Percentiles rank a stretch among this genome's conserved stretches.
These are phyloP conservation scores for Mucor irregularis DNA, from an alignment of 371 early-diverging fungal genomes.

Conservation along the genomic window DNA sequence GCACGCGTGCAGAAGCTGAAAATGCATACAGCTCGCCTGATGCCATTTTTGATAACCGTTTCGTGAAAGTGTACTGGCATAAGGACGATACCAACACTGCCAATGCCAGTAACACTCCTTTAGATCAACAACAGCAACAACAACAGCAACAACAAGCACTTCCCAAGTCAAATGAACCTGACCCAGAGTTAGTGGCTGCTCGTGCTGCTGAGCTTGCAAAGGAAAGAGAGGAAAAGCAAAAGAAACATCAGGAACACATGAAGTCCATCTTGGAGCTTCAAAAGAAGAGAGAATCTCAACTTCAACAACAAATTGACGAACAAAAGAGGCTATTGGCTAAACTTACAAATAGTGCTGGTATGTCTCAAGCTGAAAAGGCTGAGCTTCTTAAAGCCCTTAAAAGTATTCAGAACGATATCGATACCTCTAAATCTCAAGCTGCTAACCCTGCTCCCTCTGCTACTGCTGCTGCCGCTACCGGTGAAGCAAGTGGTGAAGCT, in stretches of 20 bases:
- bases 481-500: not conserved
- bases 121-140: constrained; percentile 10
- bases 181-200: constrained; percentile 47
- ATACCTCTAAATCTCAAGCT: constrained; percentile 22
- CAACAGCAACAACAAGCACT: constrained; percentile 6
- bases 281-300: constrained; percentile 57
- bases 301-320: constrained; percentile 62
- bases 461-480: not conserved
- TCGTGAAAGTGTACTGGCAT: constrained; percentile 83
- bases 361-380: constrained; percentile 54
- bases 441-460: constrained; percentile 13
- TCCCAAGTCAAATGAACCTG: constrained; percentile 35
- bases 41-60: constrained; percentile 85
- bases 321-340: constrained; percentile 63
- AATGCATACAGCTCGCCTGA: constrained; percentile 79
- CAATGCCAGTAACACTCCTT: not conserved
- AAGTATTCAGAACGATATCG: constrained; percentile 35
- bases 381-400: constrained; percentile 50
- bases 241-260: constrained; percentile 54
- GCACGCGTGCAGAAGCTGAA: constrained; percentile 63
- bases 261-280: constrained; percentile 59
- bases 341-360: constrained; percentile 48
- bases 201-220: constrained; percentile 47
- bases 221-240: constrained; percentile 37
- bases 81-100: constrained; percentile 31